A percentile compares a stretch with the other conserved stretches of the same genome.
phyloP scores from a whole-genome alignment of 768 basidiomycete species.

The Lactarius sanguifluus region DNA sequence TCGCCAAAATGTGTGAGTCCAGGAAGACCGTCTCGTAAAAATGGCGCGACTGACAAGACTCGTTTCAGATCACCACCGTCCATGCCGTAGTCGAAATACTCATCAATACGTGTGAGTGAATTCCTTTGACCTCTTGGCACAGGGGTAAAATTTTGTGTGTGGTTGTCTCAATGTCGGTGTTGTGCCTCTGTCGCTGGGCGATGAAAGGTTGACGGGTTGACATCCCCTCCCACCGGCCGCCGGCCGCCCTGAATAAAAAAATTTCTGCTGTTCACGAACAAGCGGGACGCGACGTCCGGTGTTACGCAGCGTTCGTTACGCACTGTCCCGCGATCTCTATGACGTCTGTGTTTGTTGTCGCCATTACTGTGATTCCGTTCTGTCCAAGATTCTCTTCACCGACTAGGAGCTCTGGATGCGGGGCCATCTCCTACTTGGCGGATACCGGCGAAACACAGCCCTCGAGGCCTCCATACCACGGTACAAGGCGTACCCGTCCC shows the following conservation, averaged over 20 bases:
- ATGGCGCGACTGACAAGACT: conserved; percentile 41
- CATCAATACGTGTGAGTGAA: conserved; percentile 38
- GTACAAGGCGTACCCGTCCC: conserved; percentile 51
- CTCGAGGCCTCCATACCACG: conserved; percentile 33
- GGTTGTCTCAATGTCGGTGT: conserved; percentile 50
- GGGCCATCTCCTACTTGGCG: background rate
- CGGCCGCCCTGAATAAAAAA: conserved; percentile 48
- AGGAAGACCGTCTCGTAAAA: background rate
- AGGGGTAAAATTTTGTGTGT: conserved; percentile 43
- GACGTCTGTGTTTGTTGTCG: conserved; percentile 48
- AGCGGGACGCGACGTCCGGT: background rate
- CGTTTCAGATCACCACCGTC: conserved; percentile 53
- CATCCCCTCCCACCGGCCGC: conserved; percentile 51
- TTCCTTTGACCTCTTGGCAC: conserved; percentile 40
- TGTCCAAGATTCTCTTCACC: conserved; percentile 29
- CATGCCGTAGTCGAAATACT: conserved; percentile 51
- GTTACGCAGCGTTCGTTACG: conserved; percentile 40
- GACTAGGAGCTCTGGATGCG: conserved; percentile 25
- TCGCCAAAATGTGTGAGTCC: background rate
- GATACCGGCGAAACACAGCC: background rate
- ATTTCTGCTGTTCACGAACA: background rate
- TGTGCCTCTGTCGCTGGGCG: conserved; percentile 50
- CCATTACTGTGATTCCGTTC: conserved; percentile 1
- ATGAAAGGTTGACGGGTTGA: conserved; percentile 66
- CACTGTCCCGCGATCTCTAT: conserved; percentile 40